Conservation (phyloP, 257 asterid genomes). For the Ocimum tenuiflorum region DNA sequence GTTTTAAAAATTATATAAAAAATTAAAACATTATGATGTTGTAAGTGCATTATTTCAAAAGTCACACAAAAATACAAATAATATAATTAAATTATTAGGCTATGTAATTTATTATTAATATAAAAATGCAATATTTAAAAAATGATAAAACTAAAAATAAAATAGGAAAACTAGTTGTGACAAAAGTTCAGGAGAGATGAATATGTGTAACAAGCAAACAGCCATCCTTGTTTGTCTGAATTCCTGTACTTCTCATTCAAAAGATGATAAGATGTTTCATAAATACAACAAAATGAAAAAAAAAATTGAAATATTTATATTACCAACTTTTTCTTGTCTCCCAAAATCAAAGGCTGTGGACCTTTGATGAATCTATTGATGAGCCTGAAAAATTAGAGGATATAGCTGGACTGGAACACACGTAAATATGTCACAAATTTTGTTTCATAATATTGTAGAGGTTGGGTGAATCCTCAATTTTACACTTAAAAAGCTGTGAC, state of each 20-base stretch:
- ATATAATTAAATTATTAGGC: too few species aligned
- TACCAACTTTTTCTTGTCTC: background rate
- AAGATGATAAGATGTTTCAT: background rate
- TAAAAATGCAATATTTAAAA: too few species aligned
- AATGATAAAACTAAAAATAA: too few species aligned
- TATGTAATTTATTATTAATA: too few species aligned
- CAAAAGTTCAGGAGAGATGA: background rate
- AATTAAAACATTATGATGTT: too few species aligned
- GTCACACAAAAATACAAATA: too few species aligned
- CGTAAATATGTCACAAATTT: too few species aligned
- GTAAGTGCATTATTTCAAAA: too few species aligned
- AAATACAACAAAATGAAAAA: background rate
- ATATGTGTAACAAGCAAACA: background rate
- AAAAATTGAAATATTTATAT: background rate
- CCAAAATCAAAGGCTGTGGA: slow-evolving; percentile 13
- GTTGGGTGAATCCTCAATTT: too few species aligned
- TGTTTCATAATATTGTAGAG: too few species aligned
- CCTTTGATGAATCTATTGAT: slow-evolving; percentile 13
- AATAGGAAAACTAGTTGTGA: background rate
- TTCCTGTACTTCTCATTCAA: background rate
- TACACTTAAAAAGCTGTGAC: too few species aligned
- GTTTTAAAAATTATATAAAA: too few species aligned
- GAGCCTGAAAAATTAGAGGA: slow-evolving; percentile 31
- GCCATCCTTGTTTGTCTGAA: slow-evolving; percentile 2
- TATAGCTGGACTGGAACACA: slow-evolving; percentile 8